Percentiles rank a stretch among this genome's conserved stretches.
phyloP scores from a whole-genome alignment of 192 early-diverging fungal species.

The Backusella westeae region DNA sequence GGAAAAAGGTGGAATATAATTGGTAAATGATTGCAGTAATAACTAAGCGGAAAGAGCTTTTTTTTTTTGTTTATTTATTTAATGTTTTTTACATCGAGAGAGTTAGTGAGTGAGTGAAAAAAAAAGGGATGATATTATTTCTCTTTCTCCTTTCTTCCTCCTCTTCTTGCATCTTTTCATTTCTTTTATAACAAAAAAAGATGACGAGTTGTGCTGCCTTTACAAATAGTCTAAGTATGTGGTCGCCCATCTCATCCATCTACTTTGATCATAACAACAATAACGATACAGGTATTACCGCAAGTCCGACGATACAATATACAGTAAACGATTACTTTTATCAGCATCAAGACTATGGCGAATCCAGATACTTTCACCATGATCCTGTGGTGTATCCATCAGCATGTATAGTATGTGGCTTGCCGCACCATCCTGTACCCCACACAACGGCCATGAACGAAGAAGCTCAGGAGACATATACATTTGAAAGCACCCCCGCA shows the following conservation, averaged over 20 bases:
- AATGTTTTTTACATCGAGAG: neutral
- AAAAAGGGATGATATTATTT: neutral
- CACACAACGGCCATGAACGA: neutral
- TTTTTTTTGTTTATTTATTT: neutral
- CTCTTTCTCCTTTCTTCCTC: neutral
- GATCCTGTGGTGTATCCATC: constrained; percentile 1
- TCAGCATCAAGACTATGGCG: neutral
- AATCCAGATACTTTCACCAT: constrained; percentile 9
- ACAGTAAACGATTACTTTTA: neutral
- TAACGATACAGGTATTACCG: neutral
- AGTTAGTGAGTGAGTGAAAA: neutral
- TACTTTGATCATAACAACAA: neutral
- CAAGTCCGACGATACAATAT: neutral
- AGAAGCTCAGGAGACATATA: neutral
- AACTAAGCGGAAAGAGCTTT: neutral
- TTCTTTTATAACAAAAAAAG: neutral
- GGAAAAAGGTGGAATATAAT: neutral
- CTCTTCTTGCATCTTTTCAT: neutral
- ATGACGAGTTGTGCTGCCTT: neutral
- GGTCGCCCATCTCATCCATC: constrained; percentile 9
- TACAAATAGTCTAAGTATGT: neutral
- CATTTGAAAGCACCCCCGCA: neutral
- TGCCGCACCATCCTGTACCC: neutral
- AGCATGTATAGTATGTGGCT: constrained; percentile 10
- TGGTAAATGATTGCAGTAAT: constrained; percentile 4